Base-by-base conservation (phyloP, 768 basidiomycete genomes). In the Boletus edulis region DNA sequence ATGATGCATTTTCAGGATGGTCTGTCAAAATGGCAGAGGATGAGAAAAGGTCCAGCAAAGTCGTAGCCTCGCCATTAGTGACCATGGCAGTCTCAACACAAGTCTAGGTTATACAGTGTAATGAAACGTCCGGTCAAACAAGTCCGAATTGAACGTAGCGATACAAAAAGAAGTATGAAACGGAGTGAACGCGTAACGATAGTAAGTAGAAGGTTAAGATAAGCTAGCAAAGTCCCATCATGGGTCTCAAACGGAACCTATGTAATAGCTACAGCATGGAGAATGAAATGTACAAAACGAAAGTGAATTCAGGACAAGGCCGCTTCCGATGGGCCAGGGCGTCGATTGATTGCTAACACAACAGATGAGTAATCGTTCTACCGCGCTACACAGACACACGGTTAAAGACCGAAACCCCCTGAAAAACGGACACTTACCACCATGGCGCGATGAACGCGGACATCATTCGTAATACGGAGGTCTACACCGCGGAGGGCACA, bases 401-500 rank as follows among this genome's bases (percentile, higher is more conserved):
- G 52, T 62, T 57, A 52, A 54, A 53, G 7, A 64, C 51, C 51
- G 60, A 58, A 51, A 20, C 5, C 44, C 52, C 48, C 49, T 42
- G 51, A 43, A 49, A 47, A 35, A 58, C 49, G 58, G 35, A 42
- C 53, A 75, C 83, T 65, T 64, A 85, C 82, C 54, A 75, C 66
- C 62, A 80, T 65, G 42, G 73, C 62, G 47, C 87, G 81, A 68
- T 86, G 85, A 52, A 67, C 67, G 55, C 73, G 69, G 40, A 87
- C 72, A 62, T 86, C 80, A 45, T 67, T 69, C 29, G 80, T 80
- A 35, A 83, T 68, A 50, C 70, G 68, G 59, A 89, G 66, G 29
- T 79, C 78, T 43, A 89, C 74, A 45, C 86, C 86, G 56, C 76
- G 75, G 61, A 76, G 76, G 15, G 83, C 85, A 67, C 88, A 91